phyloP scores from a whole-genome alignment of 164 flowering plant species.

The Annona squamosa region DNA sequence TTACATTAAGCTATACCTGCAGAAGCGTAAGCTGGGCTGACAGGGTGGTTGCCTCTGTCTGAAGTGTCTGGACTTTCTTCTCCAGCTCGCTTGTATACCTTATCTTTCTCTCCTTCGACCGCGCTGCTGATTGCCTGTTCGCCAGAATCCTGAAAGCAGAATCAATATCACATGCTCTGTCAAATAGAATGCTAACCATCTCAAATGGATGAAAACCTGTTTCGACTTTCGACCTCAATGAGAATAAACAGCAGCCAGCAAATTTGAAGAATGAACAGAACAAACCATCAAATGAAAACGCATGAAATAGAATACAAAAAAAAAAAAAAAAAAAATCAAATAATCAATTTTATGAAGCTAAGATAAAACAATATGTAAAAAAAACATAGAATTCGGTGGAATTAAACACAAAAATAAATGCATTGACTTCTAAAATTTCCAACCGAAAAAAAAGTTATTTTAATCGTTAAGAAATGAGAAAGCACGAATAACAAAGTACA shows the following conservation, averaged over 20 bases:
- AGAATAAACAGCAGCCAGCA: not conserved
- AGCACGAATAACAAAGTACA: not conserved
- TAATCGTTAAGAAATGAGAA: not conserved
- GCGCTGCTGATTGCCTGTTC: constrained; percentile 91
- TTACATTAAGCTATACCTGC: constrained; percentile 44
- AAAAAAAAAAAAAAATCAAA: not conserved
- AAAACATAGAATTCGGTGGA: too few relatives aligned
- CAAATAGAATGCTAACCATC: not conserved
- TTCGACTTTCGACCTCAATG: not conserved
- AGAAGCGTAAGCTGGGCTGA: constrained; percentile 45
- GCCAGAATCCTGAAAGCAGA: constrained; percentile 67
- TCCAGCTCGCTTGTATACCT: constrained; percentile 44
- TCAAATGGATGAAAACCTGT: not conserved
- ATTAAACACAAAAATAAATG: too few relatives aligned
- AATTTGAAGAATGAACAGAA: not conserved
- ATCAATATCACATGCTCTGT: not conserved
- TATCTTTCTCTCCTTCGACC: constrained; percentile 86
- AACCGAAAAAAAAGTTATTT: not conserved
- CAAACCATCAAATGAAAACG: not conserved
- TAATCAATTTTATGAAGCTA: not conserved
- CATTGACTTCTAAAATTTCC: not conserved
- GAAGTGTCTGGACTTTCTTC: constrained; percentile 22
- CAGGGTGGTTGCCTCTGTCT: constrained; percentile 24
- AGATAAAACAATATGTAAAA: not conserved
- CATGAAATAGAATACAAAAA: not conserved